Base-by-base conservation (phyloP, 148 eudicot genomes). In the Pouteria glomerata region DNA sequence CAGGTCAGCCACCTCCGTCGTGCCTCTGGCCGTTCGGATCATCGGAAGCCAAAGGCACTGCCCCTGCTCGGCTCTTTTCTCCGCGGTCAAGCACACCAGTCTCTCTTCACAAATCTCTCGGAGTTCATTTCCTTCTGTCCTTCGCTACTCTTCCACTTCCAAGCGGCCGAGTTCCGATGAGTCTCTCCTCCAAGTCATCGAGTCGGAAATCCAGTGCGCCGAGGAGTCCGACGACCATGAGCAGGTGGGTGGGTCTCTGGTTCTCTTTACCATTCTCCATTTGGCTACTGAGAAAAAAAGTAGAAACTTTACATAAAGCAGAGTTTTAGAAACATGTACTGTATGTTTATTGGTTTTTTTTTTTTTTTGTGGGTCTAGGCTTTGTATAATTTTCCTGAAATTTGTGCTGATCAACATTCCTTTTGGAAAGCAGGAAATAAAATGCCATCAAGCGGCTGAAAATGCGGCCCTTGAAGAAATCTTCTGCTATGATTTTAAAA, bases 171-270 rank as follows among this genome's bases (percentile, higher is more conserved):
- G 62, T 21, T 72, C 87, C 16, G 89, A 85, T 57, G 71, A 71
- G 47, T 73, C 77, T 33, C 88, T 93, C 34, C 47, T 93, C 16
- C 73, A 74, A 53, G 83, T 87, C 27, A 50, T 93, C 21, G 78
- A 84, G 1, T 67, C 80, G 31, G 96, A 93, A 75, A 84, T 93
- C 57, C 53, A 74, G 5, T 83, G 82, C 57, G 90, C 87, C 57
- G 71, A 76, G 8, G 88, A 90, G 56, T 72, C 87, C 13, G 82
- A 82, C 3, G 88, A 81, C 0, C 34, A 12, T 2, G 82, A 60
- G 4, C 72, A 78, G 85, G 90, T 89, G 1, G 16, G 23, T 75
- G 39, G 69, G 30, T 63, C 65, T 16, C 45, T 71, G 23, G 10
- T 34, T 21, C 3, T 71, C 4, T 12, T 37, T 73, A 29, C 31